These are phyloP conservation scores for Cutaneotrichosporon dermatis DNA, from an alignment of 1,284 basidiomycete species.

Conservation along the genomic window DNA sequence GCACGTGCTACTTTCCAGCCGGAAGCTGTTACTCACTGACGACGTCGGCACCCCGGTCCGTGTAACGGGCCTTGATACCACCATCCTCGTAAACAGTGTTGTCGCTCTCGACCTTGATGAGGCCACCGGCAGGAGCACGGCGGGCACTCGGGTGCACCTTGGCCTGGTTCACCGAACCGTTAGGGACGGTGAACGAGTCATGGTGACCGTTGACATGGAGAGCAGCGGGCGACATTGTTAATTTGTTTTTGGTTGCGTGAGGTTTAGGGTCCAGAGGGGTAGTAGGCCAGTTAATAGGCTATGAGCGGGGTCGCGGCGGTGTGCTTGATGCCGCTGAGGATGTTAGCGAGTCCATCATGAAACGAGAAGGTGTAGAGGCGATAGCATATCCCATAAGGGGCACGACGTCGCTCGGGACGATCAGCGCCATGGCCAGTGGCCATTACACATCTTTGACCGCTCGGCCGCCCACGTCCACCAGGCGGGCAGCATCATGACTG, in stretches of 20 bases:
- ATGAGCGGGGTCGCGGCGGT: constrained; percentile 46
- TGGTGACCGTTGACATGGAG: constrained; percentile 35
- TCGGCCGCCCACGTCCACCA: too few species aligned
- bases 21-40: constrained; percentile 35
- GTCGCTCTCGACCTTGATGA: constrained; percentile 76
- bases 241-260: constrained; percentile 3
- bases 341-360: too few species aligned
- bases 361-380: too few species aligned
- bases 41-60: constrained; percentile 76
- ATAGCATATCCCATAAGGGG: too few species aligned
- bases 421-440: constrained; percentile 39
- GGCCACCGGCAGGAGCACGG: constrained; percentile 58
- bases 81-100: constrained; percentile 75
- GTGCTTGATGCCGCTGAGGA: constrained; percentile 48
- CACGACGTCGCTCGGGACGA: not conserved
- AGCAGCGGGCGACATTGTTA: constrained; percentile 48
- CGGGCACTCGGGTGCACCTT: constrained; percentile 85
- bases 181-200: constrained; percentile 54
- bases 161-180: constrained; percentile 55
- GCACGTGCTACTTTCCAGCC: not conserved
- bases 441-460: too few species aligned
- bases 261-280: constrained; percentile 10
- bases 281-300: constrained; percentile 29
- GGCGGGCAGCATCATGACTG: too few species aligned
- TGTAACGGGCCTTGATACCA: constrained; percentile 72